Base-by-base conservation (phyloP, 345 rosid species). In the Brassica carinata region DNA sequence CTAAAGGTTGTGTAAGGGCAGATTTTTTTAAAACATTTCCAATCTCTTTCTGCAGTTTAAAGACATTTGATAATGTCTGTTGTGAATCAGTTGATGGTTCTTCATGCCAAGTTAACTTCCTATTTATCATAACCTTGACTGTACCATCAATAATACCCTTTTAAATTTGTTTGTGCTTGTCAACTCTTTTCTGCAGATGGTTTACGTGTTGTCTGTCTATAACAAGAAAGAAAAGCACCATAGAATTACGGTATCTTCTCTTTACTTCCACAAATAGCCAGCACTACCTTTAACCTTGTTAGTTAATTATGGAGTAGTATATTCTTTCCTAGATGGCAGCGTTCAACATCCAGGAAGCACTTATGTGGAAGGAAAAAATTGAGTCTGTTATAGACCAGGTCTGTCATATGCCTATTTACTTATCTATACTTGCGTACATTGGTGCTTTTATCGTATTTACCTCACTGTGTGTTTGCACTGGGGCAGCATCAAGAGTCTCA, bases 371-470 rank as follows among this genome's bases (percentile, higher is more conserved):
- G 90, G 97, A 92, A 64, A 94, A 91, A 82, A 94, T 96, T 67
- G 97, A 94, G 88, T 78, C 85, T 77, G 94, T 94, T 40, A 96
- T 96, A 82, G 99, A 96, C 88, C 97, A 88, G 98, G 99, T 96
- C 8, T 74, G 66, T 61, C 64, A 81, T 55, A 17, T 69, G 72
- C 30, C 74, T 53, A 23, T 4, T 69, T 51, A 80, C 59, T 62
- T 62, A 0, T 80, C 64, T 63, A 29, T 2, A 23, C 69, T 67
- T 72, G 45, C 8, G 23, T 30, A 10, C 57, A 9, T 64, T 40
- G 68, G 45, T 75, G 76, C 45, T 73, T 33, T 66, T 69, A 40
- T 75, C 30, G 57, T 63, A 63, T 80, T 61, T 45, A 40, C 18
- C 34, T 74, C 80, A 17, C 77, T 68, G 5, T 85, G 58, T 85